These are phyloP conservation scores for Grosmannia clavigera DNA, from an alignment of 2,329 filamentous ascomycete genomes.

Conservation along the genomic window DNA sequence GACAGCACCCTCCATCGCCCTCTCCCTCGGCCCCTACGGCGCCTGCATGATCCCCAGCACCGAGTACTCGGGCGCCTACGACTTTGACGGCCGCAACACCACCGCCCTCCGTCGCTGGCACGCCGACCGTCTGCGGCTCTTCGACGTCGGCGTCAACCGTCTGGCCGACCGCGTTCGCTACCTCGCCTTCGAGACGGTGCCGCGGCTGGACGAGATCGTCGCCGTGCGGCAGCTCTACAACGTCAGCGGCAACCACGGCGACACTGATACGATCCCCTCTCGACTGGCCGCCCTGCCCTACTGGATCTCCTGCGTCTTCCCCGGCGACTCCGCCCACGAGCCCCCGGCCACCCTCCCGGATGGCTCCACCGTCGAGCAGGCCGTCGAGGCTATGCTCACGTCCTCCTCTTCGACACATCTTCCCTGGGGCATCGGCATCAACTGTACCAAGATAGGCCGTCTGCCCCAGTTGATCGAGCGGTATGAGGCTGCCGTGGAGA, in stretches of 20 bases:
- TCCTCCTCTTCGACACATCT: not conserved
- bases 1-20: conserved; percentile 28
- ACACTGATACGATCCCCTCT: not conserved
- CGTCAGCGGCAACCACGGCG: not conserved
- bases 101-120: conserved; percentile 44
- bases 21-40: conserved; percentile 55
- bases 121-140: conserved; percentile 37
- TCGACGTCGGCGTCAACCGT: conserved; percentile 25
- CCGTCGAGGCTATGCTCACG: conserved; percentile 25
- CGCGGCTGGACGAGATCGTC: conserved; percentile 46
- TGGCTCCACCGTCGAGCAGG: conserved; percentile 32
- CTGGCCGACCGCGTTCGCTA: conserved; percentile 33
- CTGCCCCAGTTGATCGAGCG: conserved; percentile 40
- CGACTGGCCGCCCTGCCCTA: conserved; percentile 28
- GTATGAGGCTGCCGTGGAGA: conserved; percentile 36
- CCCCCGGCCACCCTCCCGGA: conserved; percentile 39
- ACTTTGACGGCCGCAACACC: conserved; percentile 30
- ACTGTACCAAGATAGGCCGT: conserved; percentile 56
- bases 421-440: conserved; percentile 55
- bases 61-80: conserved; percentile 53
- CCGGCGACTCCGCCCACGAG: conserved; percentile 19
- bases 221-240: conserved; percentile 34
- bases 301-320: conserved; percentile 54
- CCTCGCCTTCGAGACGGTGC: conserved; percentile 55
- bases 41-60: conserved; percentile 53